phyloP scores from a whole-genome alignment of 2,329 filamentous ascomycete species.

The Elsinoe necatrix region DNA sequence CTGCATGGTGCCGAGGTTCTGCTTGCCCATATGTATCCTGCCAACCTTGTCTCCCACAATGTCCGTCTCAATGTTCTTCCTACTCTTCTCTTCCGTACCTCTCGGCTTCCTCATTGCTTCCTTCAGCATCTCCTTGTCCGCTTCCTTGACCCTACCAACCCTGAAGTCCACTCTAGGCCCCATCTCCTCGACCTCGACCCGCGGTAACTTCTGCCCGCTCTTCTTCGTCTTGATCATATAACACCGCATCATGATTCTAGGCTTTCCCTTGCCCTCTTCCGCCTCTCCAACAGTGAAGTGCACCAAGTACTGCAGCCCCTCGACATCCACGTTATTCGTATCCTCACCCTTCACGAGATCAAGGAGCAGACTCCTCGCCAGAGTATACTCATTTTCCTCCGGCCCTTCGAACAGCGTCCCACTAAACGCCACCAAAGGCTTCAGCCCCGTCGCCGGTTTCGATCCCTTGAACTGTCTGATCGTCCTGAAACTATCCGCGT shows the following conservation, averaged over 20 bases:
- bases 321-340: slow-evolving; percentile 78
- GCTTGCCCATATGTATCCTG: slow-evolving; percentile 80
- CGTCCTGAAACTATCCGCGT: slow-evolving; percentile 61
- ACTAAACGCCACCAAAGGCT: slow-evolving; percentile 85
- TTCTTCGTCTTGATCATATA: slow-evolving; percentile 83
- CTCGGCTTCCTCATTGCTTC: slow-evolving; percentile 82
- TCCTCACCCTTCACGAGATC: slow-evolving; percentile 87
- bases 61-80: slow-evolving; percentile 95
- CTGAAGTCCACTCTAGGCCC: slow-evolving; percentile 89
- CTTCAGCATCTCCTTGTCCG: slow-evolving; percentile 73
- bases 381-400: slow-evolving; percentile 67
- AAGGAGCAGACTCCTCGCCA: slow-evolving; percentile 76
- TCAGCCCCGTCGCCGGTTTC: slow-evolving; percentile 63
- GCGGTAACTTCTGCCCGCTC: slow-evolving; percentile 68
- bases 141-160: slow-evolving; percentile 69
- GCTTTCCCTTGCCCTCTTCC: slow-evolving; percentile 35
- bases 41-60: slow-evolving; percentile 93
- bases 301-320: slow-evolving; percentile 86
- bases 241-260: slow-evolving; percentile 57
- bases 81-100: slow-evolving; percentile 59
- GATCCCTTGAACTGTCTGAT: slow-evolving; percentile 63
- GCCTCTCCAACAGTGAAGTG: slow-evolving; percentile 63
- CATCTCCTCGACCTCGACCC: slow-evolving; percentile 91
- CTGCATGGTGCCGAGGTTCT: slow-evolving; percentile 80
- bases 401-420: slow-evolving; percentile 81